Conservation (phyloP, 768 basidiomycete species). For the Fomitopsis pulvina region DNA sequence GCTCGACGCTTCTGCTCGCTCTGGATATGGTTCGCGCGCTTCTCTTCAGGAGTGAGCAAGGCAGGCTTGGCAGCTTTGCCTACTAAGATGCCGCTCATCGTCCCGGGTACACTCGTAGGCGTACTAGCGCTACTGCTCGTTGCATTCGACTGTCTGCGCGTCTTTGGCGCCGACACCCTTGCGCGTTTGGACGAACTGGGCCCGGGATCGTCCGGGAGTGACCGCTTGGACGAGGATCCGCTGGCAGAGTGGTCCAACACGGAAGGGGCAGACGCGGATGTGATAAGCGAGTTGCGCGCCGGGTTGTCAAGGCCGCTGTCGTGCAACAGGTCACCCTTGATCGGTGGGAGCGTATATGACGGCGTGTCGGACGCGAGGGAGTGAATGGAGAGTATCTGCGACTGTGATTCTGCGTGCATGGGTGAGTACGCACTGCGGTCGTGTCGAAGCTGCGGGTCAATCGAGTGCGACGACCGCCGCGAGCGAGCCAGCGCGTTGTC, state of each 20-base stretch:
- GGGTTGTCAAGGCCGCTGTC: not conserved
- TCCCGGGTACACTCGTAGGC: too few species aligned
- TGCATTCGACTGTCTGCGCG: conserved; percentile 4
- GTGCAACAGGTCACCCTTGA: not conserved
- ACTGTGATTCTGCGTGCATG: conserved; percentile 1
- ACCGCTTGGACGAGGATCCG: conserved; percentile 10
- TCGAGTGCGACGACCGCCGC: conserved; percentile 4
- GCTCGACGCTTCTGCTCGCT: conserved; percentile 92
- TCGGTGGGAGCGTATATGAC: conserved; percentile 9
- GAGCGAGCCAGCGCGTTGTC: too few species aligned
- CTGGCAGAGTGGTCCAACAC: not conserved
- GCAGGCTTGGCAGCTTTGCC: conserved; percentile 22
- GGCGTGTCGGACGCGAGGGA: conserved; percentile 2
- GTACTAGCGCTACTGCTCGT: too few species aligned
- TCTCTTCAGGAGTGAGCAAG: conserved; percentile 76
- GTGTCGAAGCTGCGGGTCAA: not conserved
- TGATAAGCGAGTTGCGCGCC: not conserved
- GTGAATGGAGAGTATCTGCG: conserved; percentile 6
- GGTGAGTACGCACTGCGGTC: conserved; percentile 1
- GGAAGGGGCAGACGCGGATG: conserved; percentile 4
- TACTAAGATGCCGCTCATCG: not conserved
- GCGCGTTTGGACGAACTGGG: conserved; percentile 24
- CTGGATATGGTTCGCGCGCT: conserved; percentile 91
- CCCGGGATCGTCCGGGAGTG: conserved; percentile 8
- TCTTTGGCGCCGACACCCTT: conserved; percentile 16